A percentile compares a stretch with the other conserved stretches of the same genome.
phyloP scores from a whole-genome alignment of 2,329 filamentous ascomycete genomes.

The Pyrenochaeta sp. region DNA sequence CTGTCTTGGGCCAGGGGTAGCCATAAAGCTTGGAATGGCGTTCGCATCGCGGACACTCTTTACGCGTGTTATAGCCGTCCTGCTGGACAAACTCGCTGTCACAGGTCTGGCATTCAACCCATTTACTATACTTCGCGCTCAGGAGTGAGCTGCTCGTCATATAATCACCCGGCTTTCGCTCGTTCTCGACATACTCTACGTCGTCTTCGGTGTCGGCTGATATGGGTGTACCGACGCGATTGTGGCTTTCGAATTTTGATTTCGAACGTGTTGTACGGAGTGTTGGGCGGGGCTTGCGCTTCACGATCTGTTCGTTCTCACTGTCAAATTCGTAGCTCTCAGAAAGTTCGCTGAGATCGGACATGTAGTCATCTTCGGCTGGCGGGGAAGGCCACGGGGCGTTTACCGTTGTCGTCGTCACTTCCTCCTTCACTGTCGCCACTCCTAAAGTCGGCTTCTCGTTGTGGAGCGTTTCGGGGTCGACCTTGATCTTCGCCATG shows the following conservation, averaged over 20 bases:
- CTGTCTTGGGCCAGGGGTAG: constrained; percentile 94
- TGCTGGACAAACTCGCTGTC: constrained; percentile 83
- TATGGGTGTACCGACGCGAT: constrained; percentile 41
- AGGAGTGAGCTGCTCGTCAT: constrained; percentile 80
- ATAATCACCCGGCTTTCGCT: constrained; percentile 65
- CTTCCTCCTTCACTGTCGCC: constrained; percentile 39
- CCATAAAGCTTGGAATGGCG: constrained; percentile 96
- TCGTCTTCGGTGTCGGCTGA: constrained; percentile 31
- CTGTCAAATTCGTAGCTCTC: constrained; percentile 51
- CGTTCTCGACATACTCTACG: constrained; percentile 36
- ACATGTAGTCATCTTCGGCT: constrained; percentile 40
- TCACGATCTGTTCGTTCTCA: constrained; percentile 45
- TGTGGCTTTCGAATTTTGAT: constrained; percentile 39
- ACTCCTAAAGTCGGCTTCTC: constrained; percentile 38
- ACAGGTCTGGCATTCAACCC: constrained; percentile 91
- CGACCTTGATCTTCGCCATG: constrained; percentile 31
- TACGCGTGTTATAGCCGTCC: constrained; percentile 83
- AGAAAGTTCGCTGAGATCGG: constrained; percentile 53
- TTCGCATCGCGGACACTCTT: constrained; percentile 91
- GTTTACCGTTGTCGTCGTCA: constrained; percentile 39
- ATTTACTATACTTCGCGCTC: constrained; percentile 77
- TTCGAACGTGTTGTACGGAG: constrained; percentile 48
- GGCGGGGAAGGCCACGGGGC: constrained; percentile 39
- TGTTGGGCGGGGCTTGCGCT: constrained; percentile 41
- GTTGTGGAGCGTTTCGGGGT: constrained; percentile 26